Conservation (phyloP, 108 stramenopile species). For the Aurantiochytrium sp. region DNA sequence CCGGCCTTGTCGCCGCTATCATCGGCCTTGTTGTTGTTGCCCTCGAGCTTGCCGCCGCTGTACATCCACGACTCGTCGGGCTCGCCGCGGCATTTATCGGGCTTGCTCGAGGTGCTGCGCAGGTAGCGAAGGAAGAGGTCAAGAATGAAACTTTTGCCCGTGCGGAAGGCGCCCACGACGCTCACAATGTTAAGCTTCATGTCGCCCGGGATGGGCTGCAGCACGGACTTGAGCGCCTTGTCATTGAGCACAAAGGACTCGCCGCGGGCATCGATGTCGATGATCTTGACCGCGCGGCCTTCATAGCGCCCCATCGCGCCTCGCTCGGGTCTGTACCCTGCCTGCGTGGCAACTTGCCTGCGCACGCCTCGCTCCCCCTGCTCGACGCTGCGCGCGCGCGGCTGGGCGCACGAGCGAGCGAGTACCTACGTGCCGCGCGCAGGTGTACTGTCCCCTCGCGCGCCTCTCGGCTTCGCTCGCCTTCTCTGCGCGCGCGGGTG, state of each 20-base stretch:
- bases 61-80: background rate
- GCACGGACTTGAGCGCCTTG: constrained; percentile 61
- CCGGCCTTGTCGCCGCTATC: background rate
- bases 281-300: constrained; percentile 48
- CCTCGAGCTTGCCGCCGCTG: background rate
- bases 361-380: no score
- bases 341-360: no score
- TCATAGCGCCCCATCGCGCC: background rate
- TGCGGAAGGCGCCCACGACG: constrained; percentile 95
- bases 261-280: constrained; percentile 68
- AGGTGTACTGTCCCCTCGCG: no score
- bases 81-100: background rate
- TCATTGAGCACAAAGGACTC: constrained; percentile 76
- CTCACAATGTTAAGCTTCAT: constrained; percentile 85
- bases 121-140: constrained; percentile 87
- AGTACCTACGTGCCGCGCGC: no score
- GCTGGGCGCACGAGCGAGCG: no score
- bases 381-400: no score
- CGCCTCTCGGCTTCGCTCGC: no score
- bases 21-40: constrained; percentile 8
- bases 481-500: no score
- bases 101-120: constrained; percentile 17
- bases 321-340: no score
- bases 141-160: constrained; percentile 89
- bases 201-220: constrained; percentile 55